These are phyloP conservation scores for Cutaneotrichosporon curvatum DNA, from an alignment of 1,284 basidiomycete genomes.

Conservation along the genomic window DNA sequence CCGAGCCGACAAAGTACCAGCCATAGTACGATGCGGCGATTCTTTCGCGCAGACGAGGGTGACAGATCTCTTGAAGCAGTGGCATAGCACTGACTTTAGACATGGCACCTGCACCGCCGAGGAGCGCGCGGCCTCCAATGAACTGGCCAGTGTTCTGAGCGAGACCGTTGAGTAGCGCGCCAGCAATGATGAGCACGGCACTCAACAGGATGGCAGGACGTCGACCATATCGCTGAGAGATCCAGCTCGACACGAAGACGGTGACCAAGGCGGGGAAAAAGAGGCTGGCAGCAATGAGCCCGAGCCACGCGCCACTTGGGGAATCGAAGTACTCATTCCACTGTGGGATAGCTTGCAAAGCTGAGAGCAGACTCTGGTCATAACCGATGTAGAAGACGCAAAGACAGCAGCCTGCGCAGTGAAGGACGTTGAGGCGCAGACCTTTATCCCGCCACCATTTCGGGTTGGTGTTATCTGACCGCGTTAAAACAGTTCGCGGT, in stretches of 20 bases:
- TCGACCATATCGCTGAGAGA: constrained; percentile 21
- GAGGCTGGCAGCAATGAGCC: constrained; percentile 22
- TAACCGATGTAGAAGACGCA: constrained; percentile 26
- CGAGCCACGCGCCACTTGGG: constrained; percentile 23
- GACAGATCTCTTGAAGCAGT: constrained; percentile 23
- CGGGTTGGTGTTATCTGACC: constrained; percentile 20
- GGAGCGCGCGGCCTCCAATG: constrained; percentile 21
- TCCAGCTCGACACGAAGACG: constrained; percentile 19
- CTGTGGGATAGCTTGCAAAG: constrained; percentile 19
- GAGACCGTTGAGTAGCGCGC: constrained; percentile 26
- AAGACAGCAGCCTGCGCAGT: constrained; percentile 19
- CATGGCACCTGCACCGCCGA: constrained; percentile 25
- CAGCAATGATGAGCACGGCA: constrained; percentile 22
- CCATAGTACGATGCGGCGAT: constrained; percentile 12
- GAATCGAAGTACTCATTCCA: constrained; percentile 27
- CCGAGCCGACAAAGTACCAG: constrained; percentile 14
- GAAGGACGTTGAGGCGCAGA: constrained; percentile 22
- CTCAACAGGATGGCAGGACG: constrained; percentile 22
- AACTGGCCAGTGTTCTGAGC: constrained; percentile 13
- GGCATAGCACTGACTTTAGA: constrained; percentile 21
- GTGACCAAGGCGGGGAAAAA: constrained; percentile 25
- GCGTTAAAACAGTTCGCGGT: neutral
- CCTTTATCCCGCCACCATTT: constrained; percentile 28
- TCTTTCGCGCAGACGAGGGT: constrained; percentile 23
- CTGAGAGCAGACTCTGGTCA: constrained; percentile 22